Base-by-base conservation (phyloP, 2,329 filamentous ascomycete genomes). In the Neonectria magnoliae region DNA sequence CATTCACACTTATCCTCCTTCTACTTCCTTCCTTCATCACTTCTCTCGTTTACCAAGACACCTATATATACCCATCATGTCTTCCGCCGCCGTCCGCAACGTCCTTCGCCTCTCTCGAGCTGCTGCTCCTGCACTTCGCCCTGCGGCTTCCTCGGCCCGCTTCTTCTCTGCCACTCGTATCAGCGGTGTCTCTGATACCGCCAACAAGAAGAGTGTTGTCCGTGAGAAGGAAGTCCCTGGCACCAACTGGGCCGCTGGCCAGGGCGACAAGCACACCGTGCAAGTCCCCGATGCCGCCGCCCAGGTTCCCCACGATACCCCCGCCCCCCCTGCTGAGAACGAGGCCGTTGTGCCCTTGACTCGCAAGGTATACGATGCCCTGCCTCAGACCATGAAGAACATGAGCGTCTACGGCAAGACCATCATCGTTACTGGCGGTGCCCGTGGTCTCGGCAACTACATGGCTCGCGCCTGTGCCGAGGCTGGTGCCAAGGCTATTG, bases 401-500 rank as follows among this genome's bases (percentile, higher is more conserved):
- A 90, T 92, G 85, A 88, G 84, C 57, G 84, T 93, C 65, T 87
- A 86, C 77, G 89, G 84, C 76, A 93, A 93, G 84, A 87, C 90
- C 60, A 90, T 92, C 70, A 84, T 93, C 69, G 80, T 93, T 72
- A 93, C 91, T 76, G 91, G 91, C 75, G 92, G 90, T 77, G 92
- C 91, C 67, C 90, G 91, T 73, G 91, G 92, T 75, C 84, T 94
- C 6, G 92, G 92, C 54, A 92, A 92, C 84, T 85, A 91, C 82
- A 94, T 94, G 90, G 91, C 91, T 52, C 88, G 90, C 66, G 92
- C 91, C 60, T 90, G 92, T 68, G 89, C 90, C 53, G 91, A 94
- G 81, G 91, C 90, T 57, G 91, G 92, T 63, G 89, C 91, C 54
- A 89, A 90, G 80, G 89, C 89, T 54, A 86, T 94, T 60, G 85